Base-by-base conservation (phyloP, 495 filamentous ascomycete genomes). In the Penicillium ucsense region DNA sequence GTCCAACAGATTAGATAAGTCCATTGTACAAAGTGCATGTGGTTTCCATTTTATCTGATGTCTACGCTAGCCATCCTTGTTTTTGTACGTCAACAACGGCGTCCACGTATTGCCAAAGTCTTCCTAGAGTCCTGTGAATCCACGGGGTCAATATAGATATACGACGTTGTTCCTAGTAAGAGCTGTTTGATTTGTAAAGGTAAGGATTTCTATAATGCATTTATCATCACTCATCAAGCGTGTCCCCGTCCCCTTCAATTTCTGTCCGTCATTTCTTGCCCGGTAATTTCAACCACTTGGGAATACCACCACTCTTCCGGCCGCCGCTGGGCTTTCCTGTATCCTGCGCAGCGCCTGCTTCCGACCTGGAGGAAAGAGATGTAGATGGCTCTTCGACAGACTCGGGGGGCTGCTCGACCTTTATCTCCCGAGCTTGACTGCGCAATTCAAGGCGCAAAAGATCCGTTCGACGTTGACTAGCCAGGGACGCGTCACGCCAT, bases 231-330 rank as follows among this genome's bases (percentile, higher is more conserved):
- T 55, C 42, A 46, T 45, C 41, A 37, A 35, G 36, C 37, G 29
- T 43, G 35, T 41, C 32, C 43, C 11, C 11, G 35, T 43, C 20
- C 20, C 20, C 30, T 4, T 35, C 43, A 1, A 27, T 42, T 35
- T 32, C 20, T 20, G 20, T 38, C 2, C 10, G 37, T 58, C 51
- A 77, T 64, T 78, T 78, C 68, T 79, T 80, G 39, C 72, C 78
- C 4, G 75, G 76, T 43, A 82, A 59, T 56, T 86, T 86, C 28
- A 88, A 63, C 79, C 84, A 87, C 63, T 85, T 88, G 3, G 84
- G 79, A 47, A 86, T 63, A 37, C 55, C 59, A 10, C 70, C 65
- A 52, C 58, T 54, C 62, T 76, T 69, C 27, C 66, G 53, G 69
- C 72, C 33, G 12, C 56, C 56, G 31, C 47, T 36, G 59, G 62